Base-by-base conservation (phyloP, 2,329 filamentous ascomycete species). In the Nemania bipapillata region DNA sequence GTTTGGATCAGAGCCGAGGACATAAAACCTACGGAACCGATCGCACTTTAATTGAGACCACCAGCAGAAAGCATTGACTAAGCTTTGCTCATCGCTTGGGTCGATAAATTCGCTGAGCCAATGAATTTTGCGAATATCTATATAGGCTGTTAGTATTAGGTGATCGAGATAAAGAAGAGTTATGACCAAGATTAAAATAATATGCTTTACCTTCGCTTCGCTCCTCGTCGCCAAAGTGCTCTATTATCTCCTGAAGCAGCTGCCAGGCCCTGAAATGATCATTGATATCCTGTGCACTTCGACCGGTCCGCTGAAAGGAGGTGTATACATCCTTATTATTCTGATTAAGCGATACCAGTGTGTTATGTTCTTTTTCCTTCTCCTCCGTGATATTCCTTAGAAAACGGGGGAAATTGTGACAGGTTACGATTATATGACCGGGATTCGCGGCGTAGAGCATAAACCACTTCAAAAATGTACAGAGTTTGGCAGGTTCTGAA, bases 41-140 rank as follows among this genome's bases (percentile, higher is more conserved):
- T 88, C 83, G 40, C 87, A 74, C 32, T 84, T 83, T 63, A 77
- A 68, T 35, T 81, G 79, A 0, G 86, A 81, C 88, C 88, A 90
- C 77, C 82, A 86, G 1, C 85, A 87, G 75, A 89, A 90, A 85
- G 86, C 90, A 69, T 89, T 87, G 9, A 90, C 83, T 30, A 91
- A 79, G 65, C 85, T 88, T 73, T 89, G 86, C 74, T 91, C 89
- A 68, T 90, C 87, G 63, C 87, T 86, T 0, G 83, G 80, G 63
- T 89, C 84, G 53, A 90, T 86, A 1, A 70, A 76, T 3, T 79
- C 73, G 15, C 83, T 82, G 0, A 84, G 85, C 74, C 82, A 84
- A 1, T 85, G 74, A 5, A 89, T 72, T 53, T 75, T 78, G 5
- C 74, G 71, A 28, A 77, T 67, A 2, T 74, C 74, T 71, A 11